Conservation (phyloP, 2,329 filamentous ascomycete species). For the Tricladium varicosporioides region DNA sequence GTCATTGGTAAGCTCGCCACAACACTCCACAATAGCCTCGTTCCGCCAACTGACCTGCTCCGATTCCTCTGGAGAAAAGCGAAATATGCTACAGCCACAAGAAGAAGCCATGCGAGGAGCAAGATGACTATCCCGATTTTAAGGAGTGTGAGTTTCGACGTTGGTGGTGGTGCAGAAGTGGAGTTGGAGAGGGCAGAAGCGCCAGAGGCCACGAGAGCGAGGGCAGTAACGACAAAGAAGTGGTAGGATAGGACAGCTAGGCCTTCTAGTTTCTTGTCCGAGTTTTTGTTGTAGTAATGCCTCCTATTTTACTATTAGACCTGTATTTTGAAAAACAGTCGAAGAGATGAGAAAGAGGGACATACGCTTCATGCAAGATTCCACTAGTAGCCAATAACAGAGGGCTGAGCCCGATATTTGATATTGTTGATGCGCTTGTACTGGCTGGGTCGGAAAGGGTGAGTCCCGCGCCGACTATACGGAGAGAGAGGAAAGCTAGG, state of each 20-base stretch:
- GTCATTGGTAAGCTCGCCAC: slow-evolving; percentile 22
- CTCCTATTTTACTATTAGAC: slow-evolving; percentile 15
- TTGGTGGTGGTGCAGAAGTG: not conserved
- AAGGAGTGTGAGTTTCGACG: not conserved
- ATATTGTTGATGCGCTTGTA: slow-evolving; percentile 9
- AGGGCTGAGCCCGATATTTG: slow-evolving; percentile 22
- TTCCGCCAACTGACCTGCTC: too few relatives aligned
- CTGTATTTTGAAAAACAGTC: not conserved
- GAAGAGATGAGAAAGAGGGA: not conserved
- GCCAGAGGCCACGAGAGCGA: slow-evolving; percentile 11
- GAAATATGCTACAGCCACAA: too few relatives aligned
- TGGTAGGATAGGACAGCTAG: slow-evolving; percentile 8
- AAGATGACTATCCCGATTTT: slow-evolving; percentile 12
- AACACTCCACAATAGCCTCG: slow-evolving; percentile 16
- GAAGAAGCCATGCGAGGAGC: slow-evolving; percentile 7
- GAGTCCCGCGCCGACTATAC: slow-evolving; percentile 36
- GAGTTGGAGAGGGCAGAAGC: slow-evolving; percentile 1
- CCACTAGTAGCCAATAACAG: slow-evolving; percentile 20
- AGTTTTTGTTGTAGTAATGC: slow-evolving; percentile 19
- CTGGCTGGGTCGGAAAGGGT: slow-evolving; percentile 25
- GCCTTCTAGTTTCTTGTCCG: slow-evolving; percentile 6
- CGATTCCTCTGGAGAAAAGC: too few relatives aligned
- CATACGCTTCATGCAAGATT: slow-evolving; percentile 26
- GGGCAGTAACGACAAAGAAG: slow-evolving; percentile 8
- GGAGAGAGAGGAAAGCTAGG: slow-evolving; percentile 37